Percentiles rank a stretch among this genome's conserved stretches.
These are phyloP conservation scores for Inonotus hispidus DNA, from an alignment of 1,284 basidiomycete species.

Conservation along the genomic window DNA sequence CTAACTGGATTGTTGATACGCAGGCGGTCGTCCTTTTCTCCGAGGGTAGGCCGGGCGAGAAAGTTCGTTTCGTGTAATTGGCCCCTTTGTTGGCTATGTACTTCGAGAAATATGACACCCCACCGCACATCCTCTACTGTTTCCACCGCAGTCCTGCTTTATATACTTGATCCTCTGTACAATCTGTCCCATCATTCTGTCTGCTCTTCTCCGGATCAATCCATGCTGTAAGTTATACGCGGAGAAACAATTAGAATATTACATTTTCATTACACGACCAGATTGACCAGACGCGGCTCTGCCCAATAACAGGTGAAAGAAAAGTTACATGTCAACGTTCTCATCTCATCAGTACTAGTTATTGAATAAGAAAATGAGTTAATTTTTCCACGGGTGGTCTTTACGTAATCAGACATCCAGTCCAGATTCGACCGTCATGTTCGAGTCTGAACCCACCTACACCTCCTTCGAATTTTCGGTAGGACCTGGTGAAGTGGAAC, in stretches of 20 bases:
- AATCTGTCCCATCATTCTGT: background rate
- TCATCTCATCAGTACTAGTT: no score
- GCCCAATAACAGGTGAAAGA: no score
- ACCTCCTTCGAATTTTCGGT: no score
- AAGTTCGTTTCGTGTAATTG: slow-evolving; percentile 63
- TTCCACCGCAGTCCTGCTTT: background rate
- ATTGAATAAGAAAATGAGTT: no score
- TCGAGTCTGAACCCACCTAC: no score
- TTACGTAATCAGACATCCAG: no score
- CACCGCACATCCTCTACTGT: background rate
- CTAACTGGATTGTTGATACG: slow-evolving; percentile 3
- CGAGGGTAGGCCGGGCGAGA: slow-evolving; percentile 79
- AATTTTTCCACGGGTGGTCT: no score
- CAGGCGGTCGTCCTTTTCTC: slow-evolving; percentile 84
- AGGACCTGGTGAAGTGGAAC: no score
- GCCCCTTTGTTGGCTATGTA: background rate
- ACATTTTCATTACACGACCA: background rate
- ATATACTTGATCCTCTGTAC: background rate
- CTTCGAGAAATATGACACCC: no score
- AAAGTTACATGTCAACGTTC: no score
- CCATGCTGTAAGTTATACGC: background rate
- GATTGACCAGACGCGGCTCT: background rate
- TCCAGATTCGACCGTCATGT: no score
- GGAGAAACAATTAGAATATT: background rate
- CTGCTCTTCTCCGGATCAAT: background rate